These are phyloP conservation scores for Thuja plicata DNA, from an alignment of 83 land plant genomes.

Conservation along the genomic window DNA sequence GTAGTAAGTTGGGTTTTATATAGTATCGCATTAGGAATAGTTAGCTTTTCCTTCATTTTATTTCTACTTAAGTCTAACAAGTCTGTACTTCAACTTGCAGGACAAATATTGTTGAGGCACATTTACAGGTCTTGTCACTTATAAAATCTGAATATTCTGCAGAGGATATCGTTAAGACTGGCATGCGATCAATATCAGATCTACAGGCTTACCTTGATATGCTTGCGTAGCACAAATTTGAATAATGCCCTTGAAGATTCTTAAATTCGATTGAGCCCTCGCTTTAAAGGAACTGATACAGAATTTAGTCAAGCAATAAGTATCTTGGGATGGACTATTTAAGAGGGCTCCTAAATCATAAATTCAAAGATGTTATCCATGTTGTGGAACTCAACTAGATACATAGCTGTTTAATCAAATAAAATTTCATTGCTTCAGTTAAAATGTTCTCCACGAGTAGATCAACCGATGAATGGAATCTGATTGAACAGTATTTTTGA, in stretches of 20 bases:
- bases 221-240: constrained; percentile 28
- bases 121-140: constrained; percentile 66
- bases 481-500: background rate
- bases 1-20: background rate
- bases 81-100: constrained; percentile 33
- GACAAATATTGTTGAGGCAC: constrained; percentile 92
- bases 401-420: background rate
- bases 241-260: background rate
- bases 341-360: background rate
- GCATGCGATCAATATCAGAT: constrained; percentile 52
- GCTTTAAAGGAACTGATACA: background rate
- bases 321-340: background rate
- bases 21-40: background rate
- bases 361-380: background rate
- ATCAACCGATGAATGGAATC: background rate
- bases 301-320: background rate
- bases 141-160: constrained; percentile 74
- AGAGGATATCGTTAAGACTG: constrained; percentile 67
- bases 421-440: background rate
- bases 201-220: constrained; percentile 82
- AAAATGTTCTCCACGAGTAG: background rate
- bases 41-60: background rate
- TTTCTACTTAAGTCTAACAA: background rate
- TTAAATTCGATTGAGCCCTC: background rate
- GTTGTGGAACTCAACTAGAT: background rate